These are phyloP conservation scores for Gossypioides kirkii DNA, from an alignment of 345 rosid species.

Conservation along the genomic window DNA sequence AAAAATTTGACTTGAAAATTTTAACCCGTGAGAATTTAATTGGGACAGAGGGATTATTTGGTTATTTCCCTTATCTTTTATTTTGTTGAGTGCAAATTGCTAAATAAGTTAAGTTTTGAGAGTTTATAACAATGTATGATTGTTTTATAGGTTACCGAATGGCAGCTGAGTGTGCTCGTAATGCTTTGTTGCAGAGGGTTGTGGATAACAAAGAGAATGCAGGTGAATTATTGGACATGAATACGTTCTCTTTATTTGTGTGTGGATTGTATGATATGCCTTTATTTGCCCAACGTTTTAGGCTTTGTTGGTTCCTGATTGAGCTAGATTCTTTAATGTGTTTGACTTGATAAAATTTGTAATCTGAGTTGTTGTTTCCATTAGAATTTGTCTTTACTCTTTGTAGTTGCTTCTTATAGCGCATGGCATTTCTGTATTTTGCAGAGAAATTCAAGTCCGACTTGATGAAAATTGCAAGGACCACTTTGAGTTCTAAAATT, in stretches of 20 bases:
- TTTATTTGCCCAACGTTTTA: not conserved
- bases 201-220: constrained; percentile 71
- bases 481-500: constrained; percentile 89
- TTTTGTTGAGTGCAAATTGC: not conserved
- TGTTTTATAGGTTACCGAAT: constrained; percentile 71
- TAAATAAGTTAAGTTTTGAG: not conserved
- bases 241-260: not conserved
- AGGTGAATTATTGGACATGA: constrained; percentile 38
- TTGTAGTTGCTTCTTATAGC: constrained; percentile 6
- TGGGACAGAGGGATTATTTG: not conserved
- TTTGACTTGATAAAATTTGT: not conserved
- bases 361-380: not conserved
- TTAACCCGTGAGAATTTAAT: not conserved
- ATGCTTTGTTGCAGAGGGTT: constrained; percentile 65
- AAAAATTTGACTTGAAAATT: not conserved
- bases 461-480: constrained; percentile 84
- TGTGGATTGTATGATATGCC: not conserved
- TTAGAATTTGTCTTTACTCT: not conserved
- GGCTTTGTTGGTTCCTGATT: not conserved
- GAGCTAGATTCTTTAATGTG: not conserved
- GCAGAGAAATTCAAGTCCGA: constrained; percentile 81
- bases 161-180: constrained; percentile 94
- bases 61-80: constrained; percentile 5
- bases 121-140: not conserved
- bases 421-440: constrained; percentile 19